Base-by-base conservation (phyloP, 768 basidiomycete species). In the Lyophyllum decastes region DNA sequence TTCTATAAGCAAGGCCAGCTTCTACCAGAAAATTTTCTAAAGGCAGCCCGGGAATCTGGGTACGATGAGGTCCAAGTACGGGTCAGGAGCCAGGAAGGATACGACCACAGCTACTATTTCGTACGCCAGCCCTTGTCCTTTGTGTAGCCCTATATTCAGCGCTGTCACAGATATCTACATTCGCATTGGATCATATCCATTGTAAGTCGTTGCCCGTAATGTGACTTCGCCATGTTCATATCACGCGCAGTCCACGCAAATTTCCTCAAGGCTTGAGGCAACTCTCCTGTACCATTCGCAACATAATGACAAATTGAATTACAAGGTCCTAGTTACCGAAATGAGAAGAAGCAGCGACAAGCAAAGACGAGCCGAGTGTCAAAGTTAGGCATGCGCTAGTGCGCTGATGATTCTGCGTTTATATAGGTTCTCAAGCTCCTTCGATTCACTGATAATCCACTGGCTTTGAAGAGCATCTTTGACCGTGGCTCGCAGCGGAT, bases 61-160 rank as follows among this genome's bases (percentile, higher is more conserved):
- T 83, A 89, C 64, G 84, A 86, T 58, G 86, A 90, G 64, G 77
- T 82, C 17, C 86, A 91, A 70, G 91, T 98, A 7, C 76, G 84
- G 44, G 90, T 97, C 21, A 80, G 91, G 61, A 79, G 81, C 58
- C 92, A 95, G 45, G 86, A 87, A 49, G 92, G 86, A 25, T 96
- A 95, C 67, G 93, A 95, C 66, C 91, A 94, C 68, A 86, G 87
- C 52, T 95, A 95, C 69, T 95, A 88, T 73, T 97, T 96, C 67
- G 94, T 79, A 68, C 63, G 79, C 59, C 64, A 17, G 2, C 48
- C 38, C 7, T 38, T 2, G 6, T 27, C 16, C 11, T 26, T 19
- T 41, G 24, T 34, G 21, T 24, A 45, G 41, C 34, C 14, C 16
- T 17, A 48, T 34, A 30, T 22, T 47, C 2, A 52, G 17, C 40